These are phyloP conservation scores for Orbilia javanica DNA, from an alignment of 2,329 filamentous ascomycete species.

Conservation along the genomic window DNA sequence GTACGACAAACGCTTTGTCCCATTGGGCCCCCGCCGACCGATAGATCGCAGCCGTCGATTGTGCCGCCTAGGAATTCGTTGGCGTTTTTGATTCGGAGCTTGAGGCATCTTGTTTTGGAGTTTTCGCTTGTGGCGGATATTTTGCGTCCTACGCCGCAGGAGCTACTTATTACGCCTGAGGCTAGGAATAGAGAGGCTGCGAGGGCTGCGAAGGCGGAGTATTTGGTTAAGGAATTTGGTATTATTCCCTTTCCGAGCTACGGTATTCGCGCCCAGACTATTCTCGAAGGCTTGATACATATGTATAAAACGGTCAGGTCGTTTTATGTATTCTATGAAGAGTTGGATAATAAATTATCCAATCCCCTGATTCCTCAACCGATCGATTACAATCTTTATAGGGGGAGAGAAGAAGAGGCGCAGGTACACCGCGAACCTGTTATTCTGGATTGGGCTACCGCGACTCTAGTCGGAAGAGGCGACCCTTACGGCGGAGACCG, in stretches of 20 bases:
- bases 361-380: background rate
- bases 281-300: background rate
- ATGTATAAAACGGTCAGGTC: background rate
- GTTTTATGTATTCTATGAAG: background rate
- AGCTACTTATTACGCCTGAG: too few species aligned
- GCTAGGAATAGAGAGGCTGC: too few species aligned
- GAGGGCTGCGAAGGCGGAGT: too few species aligned
- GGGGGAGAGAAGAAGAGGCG: background rate
- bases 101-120: too few species aligned
- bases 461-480: background rate
- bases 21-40: background rate
- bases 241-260: background rate
- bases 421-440: background rate
- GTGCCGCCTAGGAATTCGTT: too few species aligned
- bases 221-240: background rate
- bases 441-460: background rate
- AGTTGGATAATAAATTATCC: background rate
- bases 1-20: background rate
- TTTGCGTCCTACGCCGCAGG: too few species aligned
- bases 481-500: background rate
- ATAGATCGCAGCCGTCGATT: background rate
- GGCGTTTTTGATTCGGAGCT: too few species aligned
- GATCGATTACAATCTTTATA: background rate
- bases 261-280: background rate
- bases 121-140: too few species aligned